Base-by-base conservation (phyloP, 306 rosid genomes). In the Vachellia pachyceras region DNA sequence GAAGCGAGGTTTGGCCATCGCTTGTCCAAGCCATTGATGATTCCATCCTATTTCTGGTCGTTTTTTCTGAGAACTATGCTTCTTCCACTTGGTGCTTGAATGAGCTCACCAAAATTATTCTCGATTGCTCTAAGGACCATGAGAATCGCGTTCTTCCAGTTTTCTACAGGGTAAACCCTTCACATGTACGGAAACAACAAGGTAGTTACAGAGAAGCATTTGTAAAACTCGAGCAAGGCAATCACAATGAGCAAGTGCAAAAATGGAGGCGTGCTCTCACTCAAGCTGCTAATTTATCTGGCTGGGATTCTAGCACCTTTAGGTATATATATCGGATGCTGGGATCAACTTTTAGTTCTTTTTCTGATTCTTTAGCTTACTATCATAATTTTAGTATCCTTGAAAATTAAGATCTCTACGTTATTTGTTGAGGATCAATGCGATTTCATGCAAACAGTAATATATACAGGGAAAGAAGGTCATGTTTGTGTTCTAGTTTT, bases 211-310 rank as follows among this genome's bases (percentile, higher is more conserved):
- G 18, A 61, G 3, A 13, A 61, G 68, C 68, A 13, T 61, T 61
- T 58, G 1, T 10, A 1, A 3, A 10, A 11, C 66, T 10, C 18
- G 17, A 58, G 17, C 17, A 25, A 23, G 5, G 37, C 3, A 10
- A 23, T 25, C 17, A 4, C 66, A 23, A 10, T 23, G 17, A 23
- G 37, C 66, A 11, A 23, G 17, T 58, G 66, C 17, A 10, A 23
- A 25, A 11, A 11, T 58, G 66, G 66, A 58, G 66, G 37, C 10
- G 6, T 23, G 66, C 66, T 58, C 37, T 58, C 17, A 58, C 66
- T 58, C 66, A 25, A 58, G 66, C 66, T 58, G 66, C 66, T 25
- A 58, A 58, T 58, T 58, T 58, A 58, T 58, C 17, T 23, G 66
- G 66, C 37, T 58, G 66, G 37, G 66, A 23, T 25, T 58, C 37